Percentiles rank a stretch among this genome's conserved stretches.
These are phyloP conservation scores for Phragmites australis DNA, from an alignment of 176 grass and related monocot species.

Conservation along the genomic window DNA sequence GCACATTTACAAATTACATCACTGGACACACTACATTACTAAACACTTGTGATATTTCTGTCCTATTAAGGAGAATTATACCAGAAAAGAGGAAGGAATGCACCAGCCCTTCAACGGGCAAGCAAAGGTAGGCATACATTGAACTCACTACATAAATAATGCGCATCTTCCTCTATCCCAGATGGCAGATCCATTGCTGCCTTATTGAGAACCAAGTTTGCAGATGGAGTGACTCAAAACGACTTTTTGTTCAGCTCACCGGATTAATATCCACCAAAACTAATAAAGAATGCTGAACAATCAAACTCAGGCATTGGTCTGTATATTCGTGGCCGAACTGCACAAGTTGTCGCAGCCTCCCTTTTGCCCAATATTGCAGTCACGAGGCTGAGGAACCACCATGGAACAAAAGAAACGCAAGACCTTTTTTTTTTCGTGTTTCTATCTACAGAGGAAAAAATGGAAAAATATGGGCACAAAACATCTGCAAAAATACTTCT, in stretches of 20 bases:
- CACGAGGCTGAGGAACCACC: conserved; percentile 51
- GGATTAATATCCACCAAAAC: conserved; percentile 41
- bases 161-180: conserved; percentile 39
- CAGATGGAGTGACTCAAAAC: conserved; percentile 32
- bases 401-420: conserved; percentile 47
- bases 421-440: conserved; percentile 36
- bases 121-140: not conserved
- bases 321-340: conserved; percentile 52
- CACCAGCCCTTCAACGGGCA: not conserved
- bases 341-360: conserved; percentile 53
- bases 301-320: conserved; percentile 1
- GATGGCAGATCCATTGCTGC: conserved; percentile 26
- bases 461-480: conserved; percentile 43
- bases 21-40: conserved; percentile 31
- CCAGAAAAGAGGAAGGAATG: conserved; percentile 13
- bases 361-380: conserved; percentile 52
- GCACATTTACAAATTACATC: conserved; percentile 41
- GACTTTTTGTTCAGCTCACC: conserved; percentile 35
- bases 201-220: conserved; percentile 42
- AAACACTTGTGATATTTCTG: not conserved
- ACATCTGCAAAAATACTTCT: conserved; percentile 58
- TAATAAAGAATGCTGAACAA: conserved; percentile 56
- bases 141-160: conserved; percentile 37
- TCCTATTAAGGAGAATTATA: conserved; percentile 3
- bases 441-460: conserved; percentile 52